Evolutionary conservation across 805 yeast genomes (phyloP), one percentile per base, ranked within the genome.

Genomic region (Candida glaebosa): DNA sequence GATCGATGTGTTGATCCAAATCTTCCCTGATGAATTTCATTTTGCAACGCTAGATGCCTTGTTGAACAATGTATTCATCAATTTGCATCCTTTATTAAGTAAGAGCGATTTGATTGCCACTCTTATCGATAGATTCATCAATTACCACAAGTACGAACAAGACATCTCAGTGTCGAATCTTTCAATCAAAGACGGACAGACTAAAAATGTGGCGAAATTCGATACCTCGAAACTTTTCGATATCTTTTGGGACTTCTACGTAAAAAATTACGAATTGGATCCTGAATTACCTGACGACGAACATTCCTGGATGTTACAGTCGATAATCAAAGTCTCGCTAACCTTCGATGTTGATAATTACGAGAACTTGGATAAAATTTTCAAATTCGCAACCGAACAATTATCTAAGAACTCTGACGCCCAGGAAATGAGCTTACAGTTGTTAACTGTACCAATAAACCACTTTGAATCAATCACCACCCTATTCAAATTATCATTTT

Each of bases 11-110:
- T 73, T 93, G 40, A 84, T 90, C 41, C 97, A 91, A 58, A 95
- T 90, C 1, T 93, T 93, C 67, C 97, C 98, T 1, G 96, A 87
- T 54, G 87, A 85, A 48, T 91, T 84, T 60, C 98, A 93, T 54
- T 65, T 89, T 45, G 73, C 73, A 16, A 87, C 96, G 0, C 68
- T 93, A 51, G 81, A 81, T 40, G 64, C 67, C 24, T 79, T 86
- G 49, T 70, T 93, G 49, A 59, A 58, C 37, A 74, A 73, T 22
- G 80, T 90, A 1, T 76, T 87, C 16, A 63, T 81, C 40, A 73
- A 78, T 42, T 67, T 93, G 45, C 81, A 79, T 55, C 89, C 93
- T 1, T 71, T 75, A 35, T 84, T 87, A n/a, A 74, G 80, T 34
- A 72, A 84, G 41, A 76, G 81, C 33, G 81, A 77, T 42, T 75